These are phyloP conservation scores for Acanthamoeba healyi DNA, from an alignment of 208 protist species.

Conservation along the genomic window DNA sequence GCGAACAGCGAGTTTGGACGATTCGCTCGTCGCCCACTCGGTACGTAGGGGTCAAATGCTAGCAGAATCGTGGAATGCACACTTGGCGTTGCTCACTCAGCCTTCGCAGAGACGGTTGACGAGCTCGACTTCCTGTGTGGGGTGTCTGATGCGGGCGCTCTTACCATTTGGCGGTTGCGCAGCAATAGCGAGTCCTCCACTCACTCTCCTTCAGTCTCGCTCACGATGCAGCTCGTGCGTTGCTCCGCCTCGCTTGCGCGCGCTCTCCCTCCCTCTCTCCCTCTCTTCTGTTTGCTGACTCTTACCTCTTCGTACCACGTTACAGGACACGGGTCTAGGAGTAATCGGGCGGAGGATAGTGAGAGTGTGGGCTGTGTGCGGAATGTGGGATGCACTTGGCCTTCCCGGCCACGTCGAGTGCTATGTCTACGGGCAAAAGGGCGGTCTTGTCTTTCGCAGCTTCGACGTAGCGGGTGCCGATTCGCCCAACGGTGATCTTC, in stretches of 20 bases:
- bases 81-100: too few species aligned
- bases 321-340: background rate
- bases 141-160: background rate
- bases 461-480: constrained; percentile 9
- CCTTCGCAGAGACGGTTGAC: background rate
- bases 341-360: background rate
- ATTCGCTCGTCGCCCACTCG: background rate
- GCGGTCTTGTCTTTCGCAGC: constrained; percentile 19
- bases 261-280: too few species aligned
- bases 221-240: constrained; percentile 61
- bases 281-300: background rate
- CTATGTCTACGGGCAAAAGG: constrained; percentile 13
- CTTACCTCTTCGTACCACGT: background rate
- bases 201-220: constrained; percentile 2
- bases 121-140: constrained; percentile 60
- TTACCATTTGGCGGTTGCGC: constrained; percentile 47
- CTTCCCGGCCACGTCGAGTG: constrained; percentile 24
- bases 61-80: background rate
- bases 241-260: background rate
- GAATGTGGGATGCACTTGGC: background rate
- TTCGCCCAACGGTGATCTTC: background rate
- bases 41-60: background rate
- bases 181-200: background rate
- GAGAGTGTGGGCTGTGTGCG: background rate
- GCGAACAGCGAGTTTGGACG: background rate